Evolutionary conservation across 2,329 filamentous ascomycete species (phyloP), one percentile per base, ranked within the genome.

Genomic region (Fusarium pilosicola): DNA sequence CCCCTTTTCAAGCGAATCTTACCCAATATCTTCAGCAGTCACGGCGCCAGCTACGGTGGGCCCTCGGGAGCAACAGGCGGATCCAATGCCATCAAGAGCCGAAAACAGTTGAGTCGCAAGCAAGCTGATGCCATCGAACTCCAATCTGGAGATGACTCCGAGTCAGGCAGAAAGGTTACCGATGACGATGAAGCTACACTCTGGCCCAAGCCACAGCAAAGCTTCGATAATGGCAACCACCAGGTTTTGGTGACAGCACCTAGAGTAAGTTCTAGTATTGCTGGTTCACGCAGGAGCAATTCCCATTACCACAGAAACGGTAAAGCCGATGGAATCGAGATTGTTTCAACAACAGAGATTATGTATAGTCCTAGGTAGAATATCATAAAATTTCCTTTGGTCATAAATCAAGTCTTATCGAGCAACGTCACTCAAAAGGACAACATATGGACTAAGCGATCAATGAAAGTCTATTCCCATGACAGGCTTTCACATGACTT

Each of bases 51-150:
- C 22, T 68, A 70, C 7, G 57, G 59, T 15, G 60, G 61, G 0
- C 65, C 62, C 8, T 74, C 73, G 0, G 58, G 60, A 11, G 58
- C 34, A 1, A 62, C 61, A 8, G 63, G 67, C 12, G 73, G 62
- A 10, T 74, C 73, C 0, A 59, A 71, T 22, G 66, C 26, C 1
- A 39, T 68, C 14, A 74, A 44, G 24, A 73, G 62, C 5, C 59
- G 74, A 17, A 59, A 55, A 2, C 74, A 76, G 18, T 26, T 76
- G 1, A 77, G 74, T 8, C 74, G 73, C 10, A 74, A 70, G 26
- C 73, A 74, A 41, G 24, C 58, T 1, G 70, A 77, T 55, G 74
- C 73, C 0, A 77, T 77, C 10, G 74, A 77, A 7, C 74, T 76
- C 0, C 70, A 77, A 20, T 76, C 74, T 3, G 67, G 65, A 9